Conservation (phyloP, 2,329 filamentous ascomycete species). For the Fusarium papillatum region DNA sequence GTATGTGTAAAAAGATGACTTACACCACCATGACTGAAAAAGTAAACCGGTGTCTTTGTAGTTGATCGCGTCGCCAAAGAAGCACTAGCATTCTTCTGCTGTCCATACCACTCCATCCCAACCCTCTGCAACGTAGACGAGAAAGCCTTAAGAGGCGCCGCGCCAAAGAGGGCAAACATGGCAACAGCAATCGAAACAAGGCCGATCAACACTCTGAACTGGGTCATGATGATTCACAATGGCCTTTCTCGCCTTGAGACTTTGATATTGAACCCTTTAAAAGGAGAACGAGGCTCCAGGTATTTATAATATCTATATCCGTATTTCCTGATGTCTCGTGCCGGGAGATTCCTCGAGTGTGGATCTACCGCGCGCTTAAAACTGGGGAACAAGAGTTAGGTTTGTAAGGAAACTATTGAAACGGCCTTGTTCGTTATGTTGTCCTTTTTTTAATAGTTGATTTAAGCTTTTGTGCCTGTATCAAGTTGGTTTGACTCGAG, state of each 20-base stretch:
- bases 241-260: not conserved
- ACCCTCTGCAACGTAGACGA: slow-evolving; percentile 40
- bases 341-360: slow-evolving; percentile 19
- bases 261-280: not conserved
- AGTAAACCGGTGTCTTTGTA: slow-evolving; percentile 58
- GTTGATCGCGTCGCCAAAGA: not conserved
- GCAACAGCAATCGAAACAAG: slow-evolving; percentile 38
- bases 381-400: not conserved
- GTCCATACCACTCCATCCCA: slow-evolving; percentile 28
- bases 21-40: slow-evolving; percentile 65
- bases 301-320: slow-evolving; percentile 35
- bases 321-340: slow-evolving; percentile 36
- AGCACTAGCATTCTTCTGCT: slow-evolving; percentile 20
- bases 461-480: not conserved
- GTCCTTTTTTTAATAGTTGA: not conserved
- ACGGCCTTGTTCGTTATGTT: not conserved
- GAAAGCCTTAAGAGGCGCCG: slow-evolving; percentile 38
- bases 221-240: slow-evolving; percentile 36
- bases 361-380: slow-evolving; percentile 32
- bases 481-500: not conserved
- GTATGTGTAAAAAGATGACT: slow-evolving; percentile 29
- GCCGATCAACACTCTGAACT: slow-evolving; percentile 36
- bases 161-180: slow-evolving; percentile 39
- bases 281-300: slow-evolving; percentile 1
- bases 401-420: not conserved